Percentiles rank a stretch among this genome's conserved stretches.
phyloP scores from a whole-genome alignment of 805 yeast genomes.

The Yarrowia divulgata region DNA sequence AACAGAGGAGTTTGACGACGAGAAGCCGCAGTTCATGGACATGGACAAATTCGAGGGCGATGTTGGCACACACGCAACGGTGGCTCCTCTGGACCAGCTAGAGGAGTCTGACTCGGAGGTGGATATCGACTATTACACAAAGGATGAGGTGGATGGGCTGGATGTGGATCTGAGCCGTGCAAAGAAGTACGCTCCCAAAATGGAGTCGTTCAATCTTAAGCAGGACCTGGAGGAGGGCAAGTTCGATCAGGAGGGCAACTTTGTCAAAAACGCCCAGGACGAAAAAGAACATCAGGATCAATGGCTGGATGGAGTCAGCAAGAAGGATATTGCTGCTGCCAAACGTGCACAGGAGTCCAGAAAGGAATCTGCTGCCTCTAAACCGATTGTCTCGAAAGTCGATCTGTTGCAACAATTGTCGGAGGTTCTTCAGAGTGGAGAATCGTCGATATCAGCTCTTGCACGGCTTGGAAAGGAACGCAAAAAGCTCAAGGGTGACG shows the following conservation, averaged over 20 bases:
- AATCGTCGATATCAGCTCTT: slow-evolving; percentile 65
- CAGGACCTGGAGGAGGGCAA: slow-evolving; percentile 65
- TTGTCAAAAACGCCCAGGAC: slow-evolving; percentile 54
- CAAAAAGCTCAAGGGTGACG: slow-evolving; percentile 37
- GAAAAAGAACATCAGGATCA: slow-evolving; percentile 52
- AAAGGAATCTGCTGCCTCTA: slow-evolving; percentile 41
- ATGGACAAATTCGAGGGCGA: slow-evolving; percentile 52
- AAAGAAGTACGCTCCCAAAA: slow-evolving; percentile 50
- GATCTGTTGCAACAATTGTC: slow-evolving; percentile 46
- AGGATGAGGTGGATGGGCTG: slow-evolving; percentile 43
- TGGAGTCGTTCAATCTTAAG: slow-evolving; percentile 69
- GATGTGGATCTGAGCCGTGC: slow-evolving; percentile 42
- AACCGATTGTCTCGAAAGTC: slow-evolving; percentile 38
- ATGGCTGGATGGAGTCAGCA: slow-evolving; percentile 53
- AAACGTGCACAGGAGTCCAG: slow-evolving; percentile 49
- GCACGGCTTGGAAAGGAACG: slow-evolving; percentile 50
- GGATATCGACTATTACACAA: slow-evolving; percentile 46
- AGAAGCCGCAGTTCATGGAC: slow-evolving; percentile 50
- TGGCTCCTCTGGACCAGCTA: slow-evolving; percentile 39
- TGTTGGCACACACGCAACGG: slow-evolving; percentile 40
- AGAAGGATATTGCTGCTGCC: slow-evolving; percentile 53
- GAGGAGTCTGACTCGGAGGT: slow-evolving; percentile 47
- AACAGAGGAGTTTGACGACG: slow-evolving; percentile 26
- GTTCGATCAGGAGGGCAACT: slow-evolving; percentile 69
- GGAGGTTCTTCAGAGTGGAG: slow-evolving; percentile 57